Evolutionary conservation across 805 yeast genomes (phyloP).

Genomic region (Kluyveromyces dobzhanskii): DNA sequence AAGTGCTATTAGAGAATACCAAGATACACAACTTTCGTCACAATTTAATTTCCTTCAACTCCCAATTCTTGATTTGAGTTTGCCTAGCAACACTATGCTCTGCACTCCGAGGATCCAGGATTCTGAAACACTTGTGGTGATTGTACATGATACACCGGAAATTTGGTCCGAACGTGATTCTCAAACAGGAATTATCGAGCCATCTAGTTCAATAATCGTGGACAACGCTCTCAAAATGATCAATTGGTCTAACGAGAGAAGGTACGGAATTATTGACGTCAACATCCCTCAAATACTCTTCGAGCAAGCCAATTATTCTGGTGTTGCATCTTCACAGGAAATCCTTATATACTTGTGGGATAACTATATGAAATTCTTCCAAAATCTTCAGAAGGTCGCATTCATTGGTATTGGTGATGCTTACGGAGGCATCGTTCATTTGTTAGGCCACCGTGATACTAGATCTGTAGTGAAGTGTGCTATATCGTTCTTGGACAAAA

Average conservation of each 20-base stretch:
- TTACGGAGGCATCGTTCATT: constrained; percentile 75
- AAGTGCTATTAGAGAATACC: constrained; percentile 70
- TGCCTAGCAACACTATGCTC: constrained; percentile 32
- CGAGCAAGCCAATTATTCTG: constrained; percentile 48
- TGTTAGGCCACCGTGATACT: constrained; percentile 73
- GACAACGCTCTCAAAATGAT: constrained; percentile 67
- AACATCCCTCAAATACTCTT: constrained; percentile 53
- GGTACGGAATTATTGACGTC: constrained; percentile 78
- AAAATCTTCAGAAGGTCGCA: constrained; percentile 55
- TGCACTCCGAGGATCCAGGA: constrained; percentile 61
- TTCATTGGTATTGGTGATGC: constrained; percentile 89
- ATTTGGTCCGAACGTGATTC: constrained; percentile 86
- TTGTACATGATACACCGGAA: constrained; percentile 87
- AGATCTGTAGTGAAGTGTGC: constrained; percentile 62
- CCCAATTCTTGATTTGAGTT: constrained; percentile 45
- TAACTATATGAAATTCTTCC: constrained; percentile 70
- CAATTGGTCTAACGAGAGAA: constrained; percentile 51
- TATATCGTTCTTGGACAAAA: constrained; percentile 59
- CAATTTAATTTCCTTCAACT: constrained; percentile 54
- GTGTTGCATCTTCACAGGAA: constrained; percentile 67
- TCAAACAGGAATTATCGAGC: constrained; percentile 65
- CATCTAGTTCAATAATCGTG: constrained; percentile 61
- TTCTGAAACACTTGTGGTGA: constrained; percentile 53
- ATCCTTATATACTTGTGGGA: constrained; percentile 80
- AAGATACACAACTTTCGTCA: constrained; percentile 47